Conservation (phyloP, 2,329 filamentous ascomycete species). For the Neofusicoccum sp. region DNA sequence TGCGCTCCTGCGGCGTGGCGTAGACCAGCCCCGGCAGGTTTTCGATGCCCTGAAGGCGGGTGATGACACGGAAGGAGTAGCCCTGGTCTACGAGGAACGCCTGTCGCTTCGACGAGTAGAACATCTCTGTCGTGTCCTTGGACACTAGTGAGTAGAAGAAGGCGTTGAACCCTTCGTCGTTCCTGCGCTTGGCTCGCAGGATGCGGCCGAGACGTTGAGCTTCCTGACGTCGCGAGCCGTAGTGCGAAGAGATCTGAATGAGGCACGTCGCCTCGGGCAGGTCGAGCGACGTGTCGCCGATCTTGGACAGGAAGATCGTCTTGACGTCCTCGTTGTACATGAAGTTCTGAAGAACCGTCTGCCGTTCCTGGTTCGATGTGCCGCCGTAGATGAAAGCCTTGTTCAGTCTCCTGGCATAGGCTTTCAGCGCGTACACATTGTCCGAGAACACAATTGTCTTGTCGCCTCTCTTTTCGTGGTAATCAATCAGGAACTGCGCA, state of each 20-base stretch:
- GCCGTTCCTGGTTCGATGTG: slow-evolving; percentile 80
- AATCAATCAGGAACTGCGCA: slow-evolving; percentile 97
- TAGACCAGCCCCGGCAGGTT: slow-evolving; percentile 78
- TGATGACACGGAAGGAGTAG: slow-evolving; percentile 99
- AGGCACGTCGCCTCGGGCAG: slow-evolving; percentile 93
- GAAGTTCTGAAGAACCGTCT: slow-evolving; percentile 88
- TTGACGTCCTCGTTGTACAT: slow-evolving; percentile 88
- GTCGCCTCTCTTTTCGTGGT: slow-evolving; percentile 90
- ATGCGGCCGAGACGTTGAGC: slow-evolving; percentile 92
- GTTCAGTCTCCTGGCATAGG: slow-evolving; percentile 77
- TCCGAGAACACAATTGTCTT: slow-evolving; percentile 99
- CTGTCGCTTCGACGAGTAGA: slow-evolving; percentile 92
- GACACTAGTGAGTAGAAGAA: slow-evolving; percentile 98
- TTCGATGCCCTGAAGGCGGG: slow-evolving; percentile 87
- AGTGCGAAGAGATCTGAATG: slow-evolving; percentile 96
- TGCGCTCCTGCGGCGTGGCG: slow-evolving; percentile 72
- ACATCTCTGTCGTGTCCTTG: slow-evolving; percentile 98
- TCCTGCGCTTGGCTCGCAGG: slow-evolving; percentile 87
- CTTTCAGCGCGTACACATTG: slow-evolving; percentile 87
- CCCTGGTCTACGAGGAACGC: slow-evolving; percentile 97
- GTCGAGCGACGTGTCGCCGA: slow-evolving; percentile 97
- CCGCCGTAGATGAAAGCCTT: slow-evolving; percentile 92
- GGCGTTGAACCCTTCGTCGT: slow-evolving; percentile 97
- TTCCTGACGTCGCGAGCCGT: slow-evolving; percentile 93
- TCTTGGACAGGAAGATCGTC: slow-evolving; percentile 94